Percentiles rank a stretch among this genome's conserved stretches.
Evolutionary conservation across 352 stramenopile genomes (phyloP).

Genomic region (Thalassiosira pacifica): DNA sequence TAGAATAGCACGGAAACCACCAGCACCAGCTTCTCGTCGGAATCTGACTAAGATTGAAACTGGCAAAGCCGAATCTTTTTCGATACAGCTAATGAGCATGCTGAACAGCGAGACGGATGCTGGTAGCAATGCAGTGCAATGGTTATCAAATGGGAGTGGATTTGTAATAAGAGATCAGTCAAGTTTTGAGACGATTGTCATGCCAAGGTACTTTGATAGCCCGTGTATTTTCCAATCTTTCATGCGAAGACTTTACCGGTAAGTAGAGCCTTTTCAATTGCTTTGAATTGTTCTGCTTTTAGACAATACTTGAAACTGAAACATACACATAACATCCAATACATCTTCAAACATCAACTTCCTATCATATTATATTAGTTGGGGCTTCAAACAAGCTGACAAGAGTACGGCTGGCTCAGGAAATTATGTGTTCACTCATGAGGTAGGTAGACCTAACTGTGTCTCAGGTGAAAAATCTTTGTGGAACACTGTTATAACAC

Average conservation of each 20-base stretch:
- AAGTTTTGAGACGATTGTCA: constrained; percentile 7
- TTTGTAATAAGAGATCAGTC: constrained; percentile 28
- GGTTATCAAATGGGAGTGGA: constrained; percentile 24
- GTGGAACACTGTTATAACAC: not conserved
- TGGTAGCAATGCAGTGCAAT: constrained; percentile 24
- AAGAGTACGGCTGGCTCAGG: constrained; percentile 33
- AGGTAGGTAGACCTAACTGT: constrained; percentile 1
- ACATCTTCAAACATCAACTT: not conserved
- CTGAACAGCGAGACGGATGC: constrained; percentile 15
- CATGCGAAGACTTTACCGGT: constrained; percentile 34
- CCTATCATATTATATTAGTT: constrained; percentile 13
- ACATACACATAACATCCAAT: not conserved
- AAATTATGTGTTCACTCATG: constrained; percentile 22
- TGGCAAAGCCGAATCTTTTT: constrained; percentile 26
- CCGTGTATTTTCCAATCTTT: constrained; percentile 33
- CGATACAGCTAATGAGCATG: constrained; percentile 22
- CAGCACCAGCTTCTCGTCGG: not conserved
- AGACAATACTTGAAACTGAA: not conserved
- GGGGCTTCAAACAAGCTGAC: constrained; percentile 33
- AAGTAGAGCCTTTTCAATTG: not conserved
- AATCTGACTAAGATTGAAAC: constrained; percentile 3
- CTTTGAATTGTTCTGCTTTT: not conserved
- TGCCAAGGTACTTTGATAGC: constrained; percentile 32
- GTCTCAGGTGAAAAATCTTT: not conserved
- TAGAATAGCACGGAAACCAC: not conserved